phyloP scores from a whole-genome alignment of 768 basidiomycete species.

The Collybiopsis luxurians region DNA sequence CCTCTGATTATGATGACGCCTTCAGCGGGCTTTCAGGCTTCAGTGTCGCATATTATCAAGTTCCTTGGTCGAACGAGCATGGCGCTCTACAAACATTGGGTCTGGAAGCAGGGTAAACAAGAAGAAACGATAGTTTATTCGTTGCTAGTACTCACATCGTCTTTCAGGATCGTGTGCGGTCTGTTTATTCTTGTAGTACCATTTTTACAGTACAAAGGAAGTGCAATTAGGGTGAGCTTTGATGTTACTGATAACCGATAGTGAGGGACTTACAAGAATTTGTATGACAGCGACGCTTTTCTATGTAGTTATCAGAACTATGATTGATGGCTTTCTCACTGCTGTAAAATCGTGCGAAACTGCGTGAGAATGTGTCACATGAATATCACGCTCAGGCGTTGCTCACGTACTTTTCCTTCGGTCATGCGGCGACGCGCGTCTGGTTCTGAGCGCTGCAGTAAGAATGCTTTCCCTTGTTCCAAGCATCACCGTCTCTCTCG shows the following conservation, averaged over 20 bases:
- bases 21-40: constrained; percentile 14
- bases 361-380: too few species aligned
- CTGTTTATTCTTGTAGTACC: not conserved
- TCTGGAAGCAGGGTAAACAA: constrained; percentile 34
- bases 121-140: not conserved
- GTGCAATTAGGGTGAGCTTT: not conserved
- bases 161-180: not conserved
- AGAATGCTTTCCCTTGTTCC: too few species aligned
- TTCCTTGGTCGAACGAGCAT: constrained; percentile 33
- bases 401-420: too few species aligned
- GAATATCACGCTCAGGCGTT: too few species aligned
- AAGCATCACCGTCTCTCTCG: too few species aligned
- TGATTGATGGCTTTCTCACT: too few species aligned
- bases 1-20: not conserved
- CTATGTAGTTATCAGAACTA: too few species aligned
- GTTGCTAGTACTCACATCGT: not conserved
- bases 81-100: constrained; percentile 34
- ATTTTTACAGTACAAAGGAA: not conserved
- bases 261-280: too few species aligned
- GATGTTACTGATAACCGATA: not conserved
- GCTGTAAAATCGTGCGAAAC: too few species aligned
- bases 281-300: too few species aligned
- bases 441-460: too few species aligned
- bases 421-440: too few species aligned
- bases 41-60: constrained; percentile 37